Evolutionary conservation across 192 early-diverging fungal species (phyloP), one percentile per base, ranked within the genome.

Genomic region (Gamsiella multidivaricata): DNA sequence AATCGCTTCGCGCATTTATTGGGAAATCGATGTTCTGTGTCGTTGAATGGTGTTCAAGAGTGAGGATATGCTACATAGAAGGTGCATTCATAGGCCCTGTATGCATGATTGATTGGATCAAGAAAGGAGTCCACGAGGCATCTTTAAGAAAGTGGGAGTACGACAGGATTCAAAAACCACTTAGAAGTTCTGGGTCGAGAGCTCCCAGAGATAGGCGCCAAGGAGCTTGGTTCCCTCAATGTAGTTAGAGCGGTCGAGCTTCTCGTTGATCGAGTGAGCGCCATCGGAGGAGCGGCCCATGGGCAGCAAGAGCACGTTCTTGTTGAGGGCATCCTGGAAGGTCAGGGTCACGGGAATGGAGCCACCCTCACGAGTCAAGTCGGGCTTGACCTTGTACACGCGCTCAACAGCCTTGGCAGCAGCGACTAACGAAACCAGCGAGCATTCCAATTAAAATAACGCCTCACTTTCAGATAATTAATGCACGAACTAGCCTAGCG

Each of bases 191-290:
- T 43, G 36, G 12, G 71, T 60, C 50, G 96, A 88, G 59, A 98
- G 71, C 84, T 98, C 96, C 80, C 97, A 88, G 34, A 98, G 88
- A 74, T 98, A 98, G 22, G 91, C 87, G 55, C 93, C 93, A 37
- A 96, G 83, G 53, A 97, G 85, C 86, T 99, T 98, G 86, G 94
- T 99, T 56, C 97, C 97, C 75, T 94, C 83, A 61, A 98, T 91
- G 82, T 95, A 98, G 87, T 97, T 99, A 76, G 85, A 88, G 52
- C 84, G 86, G 83, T 97, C 94, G 62, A 99, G 80, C 84, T 97
- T 98, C 83, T 99, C 97, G 85, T 98, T 97, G 83, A 94, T 97
- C 15, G 94, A 95, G 86, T 99, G 97, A 17, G 96, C 97, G 68
- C 97, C 97, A 68, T 88, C 76, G 7, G 61, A 60, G 18, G 55